Evolutionary conservation across 352 stramenopile species (phyloP), one percentile per base, ranked within the genome.

Genomic region (Phytopythium litorale): DNA sequence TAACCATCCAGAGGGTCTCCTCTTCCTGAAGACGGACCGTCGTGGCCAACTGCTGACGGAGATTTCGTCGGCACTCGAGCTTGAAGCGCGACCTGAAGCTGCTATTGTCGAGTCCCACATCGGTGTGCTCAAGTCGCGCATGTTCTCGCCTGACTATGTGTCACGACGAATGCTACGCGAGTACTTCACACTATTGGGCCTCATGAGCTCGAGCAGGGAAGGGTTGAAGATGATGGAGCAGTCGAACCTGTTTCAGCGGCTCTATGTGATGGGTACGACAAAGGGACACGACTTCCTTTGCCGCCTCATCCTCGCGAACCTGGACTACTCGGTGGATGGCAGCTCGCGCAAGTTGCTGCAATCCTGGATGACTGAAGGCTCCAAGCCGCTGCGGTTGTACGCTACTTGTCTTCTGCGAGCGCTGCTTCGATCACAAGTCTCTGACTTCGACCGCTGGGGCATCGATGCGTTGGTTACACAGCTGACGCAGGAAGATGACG

Each of bases 201-300:
- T 96, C 32, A 96, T 96, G 87, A 96, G 87, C 62, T 96, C 87
- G 19, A 94, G 85, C 60, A 89, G 87, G 53, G 87, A 96, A 78
- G 87, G 87, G 0, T 65, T 96, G 30, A 94, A 94, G 61, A 94
- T 96, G 86, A 94, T 96, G 87, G 82, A 94, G 63, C 84, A 94
- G 64, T 94, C 84, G 5, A 93, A 93, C n/a, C 61, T 96, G n/a
- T 96, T 96, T 63, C 79, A 91, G 61, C 73, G 86, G 3, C 65
- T 96, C 16, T 90, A 93, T 42, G 85, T 94, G 16, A 92, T 96
- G 84, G 87, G 87, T 13, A 94, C 81, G 9, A 89, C 80, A 12
- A 93, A 93, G 66, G 87, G 87, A 33, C 87, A 96, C 64, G 86
- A 96, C 58, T 96, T 96, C 52, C 56, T 96, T n/a, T 94, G 87